Percentiles rank a stretch among this genome's conserved stretches.
phyloP scores from a whole-genome alignment of 176 grass and related monocot genomes.

The Zoysia japonica region DNA sequence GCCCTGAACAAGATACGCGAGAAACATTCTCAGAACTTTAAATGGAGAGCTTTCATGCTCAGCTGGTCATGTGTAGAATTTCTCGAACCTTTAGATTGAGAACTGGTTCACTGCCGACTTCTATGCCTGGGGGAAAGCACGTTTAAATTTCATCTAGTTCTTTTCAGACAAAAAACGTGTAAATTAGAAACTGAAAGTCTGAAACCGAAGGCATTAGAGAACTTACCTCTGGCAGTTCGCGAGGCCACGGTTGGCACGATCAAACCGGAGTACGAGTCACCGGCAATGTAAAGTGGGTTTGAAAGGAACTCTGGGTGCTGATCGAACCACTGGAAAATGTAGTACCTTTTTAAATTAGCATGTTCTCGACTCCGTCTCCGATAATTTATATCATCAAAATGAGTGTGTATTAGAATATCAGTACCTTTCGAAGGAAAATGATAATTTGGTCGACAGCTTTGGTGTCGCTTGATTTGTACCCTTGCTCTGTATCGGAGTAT shows the following conservation, averaged over 20 bases:
- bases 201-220: neutral
- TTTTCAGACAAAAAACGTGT: neutral
- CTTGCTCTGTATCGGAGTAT: constrained; percentile 41
- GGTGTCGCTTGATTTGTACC: constrained; percentile 43
- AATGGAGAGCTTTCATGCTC: neutral
- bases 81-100: constrained; percentile 60
- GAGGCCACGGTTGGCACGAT: constrained; percentile 56
- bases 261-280: constrained; percentile 69
- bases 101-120: constrained; percentile 17
- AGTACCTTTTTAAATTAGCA: neutral
- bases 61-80: neutral
- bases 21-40: neutral
- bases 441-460: constrained; percentile 42
- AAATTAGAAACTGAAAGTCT: neutral
- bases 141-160: neutral
- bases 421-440: constrained; percentile 70
- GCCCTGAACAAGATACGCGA: constrained; percentile 34
- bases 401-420: neutral
- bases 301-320: constrained; percentile 52
- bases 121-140: constrained; percentile 30
- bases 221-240: constrained; percentile 54
- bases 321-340: constrained; percentile 62
- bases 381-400: neutral
- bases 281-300: constrained; percentile 66
- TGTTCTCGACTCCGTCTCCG: neutral